Base-by-base conservation (phyloP, 495 filamentous ascomycete species). In the Pyrenula aspistea region DNA sequence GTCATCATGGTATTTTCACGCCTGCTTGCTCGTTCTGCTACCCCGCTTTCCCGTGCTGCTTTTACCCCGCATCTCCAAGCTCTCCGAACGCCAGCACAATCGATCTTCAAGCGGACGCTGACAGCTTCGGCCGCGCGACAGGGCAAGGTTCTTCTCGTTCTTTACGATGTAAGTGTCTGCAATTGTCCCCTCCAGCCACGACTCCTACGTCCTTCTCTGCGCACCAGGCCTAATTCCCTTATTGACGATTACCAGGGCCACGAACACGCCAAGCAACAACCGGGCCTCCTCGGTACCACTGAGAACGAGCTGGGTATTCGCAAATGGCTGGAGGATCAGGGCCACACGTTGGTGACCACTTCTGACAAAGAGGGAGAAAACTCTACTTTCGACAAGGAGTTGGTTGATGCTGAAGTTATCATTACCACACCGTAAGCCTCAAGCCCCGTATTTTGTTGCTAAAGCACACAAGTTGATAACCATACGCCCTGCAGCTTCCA, bases 291-390 rank as follows among this genome's bases (percentile, higher is more conserved):
- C 57, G 93, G 93, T 64, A 95, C 92, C 49, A 95, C 88, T 55
- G 91, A 98, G 79, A 97, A 97, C 72, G 93, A 98, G 79, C 88
- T 98, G 56, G 93, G 93, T 54, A 71, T 98, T 66, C 82, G 93
- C 60, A 89, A 93, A 74, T 98, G 93, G 93, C 80, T 98, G 60
- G 93, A 97, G 76, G 87, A 89, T 53, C 81, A 91, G 68, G 93
- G 93, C 66, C 93, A 98, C 81, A 92, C 87, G 24, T 81, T 98
- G 54, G 85, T 98, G 57, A 98, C 92, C 62, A 98, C 93, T 56
- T 95, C 91, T 57, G 89, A 95, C 77, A 98, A 98, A 79, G 93
- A 95, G 61, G 88, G 92, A 57, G 85, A 88, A 74, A 82, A 88
- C 81, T 96, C 92, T 54, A 86, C 75, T 59, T 96, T 98, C 68